These are phyloP conservation scores for Venturiaceae sp. DNA, from an alignment of 2,329 filamentous ascomycete genomes.

Conservation along the genomic window DNA sequence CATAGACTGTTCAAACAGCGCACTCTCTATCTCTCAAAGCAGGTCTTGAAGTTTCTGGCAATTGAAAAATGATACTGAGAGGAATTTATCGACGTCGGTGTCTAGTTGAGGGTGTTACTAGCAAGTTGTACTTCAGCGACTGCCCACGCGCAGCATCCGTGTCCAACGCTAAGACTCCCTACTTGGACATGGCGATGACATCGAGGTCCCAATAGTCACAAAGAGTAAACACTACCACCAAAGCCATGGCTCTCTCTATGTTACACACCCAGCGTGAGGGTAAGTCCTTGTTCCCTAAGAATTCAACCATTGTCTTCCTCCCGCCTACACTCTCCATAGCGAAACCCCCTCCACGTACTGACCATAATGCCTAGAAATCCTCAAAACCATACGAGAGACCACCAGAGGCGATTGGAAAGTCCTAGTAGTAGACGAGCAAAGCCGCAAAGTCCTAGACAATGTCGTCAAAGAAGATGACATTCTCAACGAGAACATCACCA, in stretches of 20 bases:
- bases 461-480: slow-evolving; percentile 93
- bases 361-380: slow-evolving; percentile 5
- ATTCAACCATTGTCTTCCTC: neutral
- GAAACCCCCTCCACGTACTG: neutral
- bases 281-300: slow-evolving; percentile 34
- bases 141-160: too few relatives aligned
- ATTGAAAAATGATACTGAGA: too few relatives aligned
- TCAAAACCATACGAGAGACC: slow-evolving; percentile 3
- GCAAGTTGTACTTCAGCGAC: neutral
- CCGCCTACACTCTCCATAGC: neutral
- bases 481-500: slow-evolving; percentile 91
- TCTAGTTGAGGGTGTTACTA: neutral
- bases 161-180: too few relatives aligned
- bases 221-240: neutral
- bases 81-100: neutral
- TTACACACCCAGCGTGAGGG: slow-evolving; percentile 76
- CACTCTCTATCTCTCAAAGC: too few relatives aligned
- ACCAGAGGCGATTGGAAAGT: slow-evolving; percentile 73
- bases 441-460: slow-evolving; percentile 81
- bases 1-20: too few relatives aligned
- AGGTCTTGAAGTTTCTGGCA: too few relatives aligned
- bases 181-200: too few relatives aligned
- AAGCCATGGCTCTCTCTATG: slow-evolving; percentile 42
- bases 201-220: neutral
- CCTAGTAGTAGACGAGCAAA: slow-evolving; percentile 75